phyloP scores from a whole-genome alignment of 2,329 filamentous ascomycete genomes.

The Trichoderma lentiforme region DNA sequence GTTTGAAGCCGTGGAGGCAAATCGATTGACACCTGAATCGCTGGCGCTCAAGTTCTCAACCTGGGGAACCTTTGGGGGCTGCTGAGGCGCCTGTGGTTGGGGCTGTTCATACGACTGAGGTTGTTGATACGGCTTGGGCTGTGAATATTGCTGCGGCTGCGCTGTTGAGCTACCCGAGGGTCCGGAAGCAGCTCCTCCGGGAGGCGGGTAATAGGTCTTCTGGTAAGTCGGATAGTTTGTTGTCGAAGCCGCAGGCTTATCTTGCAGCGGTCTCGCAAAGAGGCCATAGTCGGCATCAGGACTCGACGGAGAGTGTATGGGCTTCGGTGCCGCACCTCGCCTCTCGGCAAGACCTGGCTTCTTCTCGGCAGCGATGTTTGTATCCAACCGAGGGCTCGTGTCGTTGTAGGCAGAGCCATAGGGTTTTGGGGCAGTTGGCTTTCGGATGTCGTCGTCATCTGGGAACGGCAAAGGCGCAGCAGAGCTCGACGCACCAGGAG shows the following conservation, averaged over 20 bases:
- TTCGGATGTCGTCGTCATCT: slow-evolving; percentile 60
- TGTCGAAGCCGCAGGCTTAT: slow-evolving; percentile 37
- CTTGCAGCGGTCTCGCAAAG: slow-evolving; percentile 64
- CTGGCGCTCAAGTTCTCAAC: slow-evolving; percentile 31
- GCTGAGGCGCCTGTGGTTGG: not conserved
- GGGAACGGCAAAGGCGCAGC: slow-evolving; percentile 68
- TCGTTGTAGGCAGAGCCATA: slow-evolving; percentile 48
- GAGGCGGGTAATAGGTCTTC: slow-evolving; percentile 59
- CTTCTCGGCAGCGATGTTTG: slow-evolving; percentile 49
- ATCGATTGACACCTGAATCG: slow-evolving; percentile 56
- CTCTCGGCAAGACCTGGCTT: slow-evolving; percentile 73
- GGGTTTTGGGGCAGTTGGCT: slow-evolving; percentile 43
- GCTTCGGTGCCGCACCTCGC: slow-evolving; percentile 75
- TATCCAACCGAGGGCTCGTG: slow-evolving; percentile 52
- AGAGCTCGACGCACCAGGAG: slow-evolving; percentile 68
- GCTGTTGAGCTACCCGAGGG: slow-evolving; percentile 31
- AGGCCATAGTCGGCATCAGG: slow-evolving; percentile 74
- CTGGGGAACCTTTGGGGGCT: slow-evolving; percentile 22
- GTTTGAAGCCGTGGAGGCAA: slow-evolving; percentile 81
- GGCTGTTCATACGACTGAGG: slow-evolving; percentile 4
- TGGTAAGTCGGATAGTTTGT: slow-evolving; percentile 49
- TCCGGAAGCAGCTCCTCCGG: slow-evolving; percentile 40
- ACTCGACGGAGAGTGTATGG: slow-evolving; percentile 77
- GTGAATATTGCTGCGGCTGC: slow-evolving; percentile 9
- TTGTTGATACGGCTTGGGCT: slow-evolving; percentile 15